These are phyloP conservation scores for Potentilla sterilis DNA, from an alignment of 306 rosid species.

Conservation along the genomic window DNA sequence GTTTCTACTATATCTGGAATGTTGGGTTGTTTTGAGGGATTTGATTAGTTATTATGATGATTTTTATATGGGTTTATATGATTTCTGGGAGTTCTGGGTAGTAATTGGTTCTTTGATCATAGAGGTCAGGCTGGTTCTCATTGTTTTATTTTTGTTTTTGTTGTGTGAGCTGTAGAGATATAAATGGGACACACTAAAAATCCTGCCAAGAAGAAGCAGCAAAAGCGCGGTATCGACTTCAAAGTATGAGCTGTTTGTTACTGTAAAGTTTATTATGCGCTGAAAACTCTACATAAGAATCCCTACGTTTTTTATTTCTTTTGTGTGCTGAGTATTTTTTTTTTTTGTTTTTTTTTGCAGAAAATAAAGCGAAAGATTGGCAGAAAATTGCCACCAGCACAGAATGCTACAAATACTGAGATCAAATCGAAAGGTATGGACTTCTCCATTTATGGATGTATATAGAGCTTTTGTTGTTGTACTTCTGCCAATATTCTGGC, in stretches of 20 bases:
- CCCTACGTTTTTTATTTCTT: not conserved
- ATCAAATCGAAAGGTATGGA: slow-evolving; percentile 72
- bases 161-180: not conserved
- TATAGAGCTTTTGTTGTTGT: too few relatives aligned
- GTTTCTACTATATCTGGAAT: not conserved
- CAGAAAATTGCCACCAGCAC: slow-evolving; percentile 78
- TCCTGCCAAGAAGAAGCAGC: slow-evolving; percentile 56
- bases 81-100: not conserved
- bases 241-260: slow-evolving; percentile 37
- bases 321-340: not conserved
- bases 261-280: slow-evolving; percentile 2
- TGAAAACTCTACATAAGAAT: not conserved
- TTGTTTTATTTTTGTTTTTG: not conserved
- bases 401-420: slow-evolving; percentile 78
- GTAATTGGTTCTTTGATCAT: not conserved
- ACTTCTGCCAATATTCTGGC: not conserved
- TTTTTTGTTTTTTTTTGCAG: slow-evolving; percentile 30
- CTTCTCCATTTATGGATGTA: not conserved
- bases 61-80: not conserved
- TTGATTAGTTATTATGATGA: not conserved
- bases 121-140: not conserved
- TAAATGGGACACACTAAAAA: slow-evolving; percentile 62
- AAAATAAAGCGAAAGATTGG: slow-evolving; percentile 87
- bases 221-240: slow-evolving; percentile 67
- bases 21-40: not conserved